Base-by-base conservation (phyloP, 805 yeast genomes). In the Candida wancherniae region DNA sequence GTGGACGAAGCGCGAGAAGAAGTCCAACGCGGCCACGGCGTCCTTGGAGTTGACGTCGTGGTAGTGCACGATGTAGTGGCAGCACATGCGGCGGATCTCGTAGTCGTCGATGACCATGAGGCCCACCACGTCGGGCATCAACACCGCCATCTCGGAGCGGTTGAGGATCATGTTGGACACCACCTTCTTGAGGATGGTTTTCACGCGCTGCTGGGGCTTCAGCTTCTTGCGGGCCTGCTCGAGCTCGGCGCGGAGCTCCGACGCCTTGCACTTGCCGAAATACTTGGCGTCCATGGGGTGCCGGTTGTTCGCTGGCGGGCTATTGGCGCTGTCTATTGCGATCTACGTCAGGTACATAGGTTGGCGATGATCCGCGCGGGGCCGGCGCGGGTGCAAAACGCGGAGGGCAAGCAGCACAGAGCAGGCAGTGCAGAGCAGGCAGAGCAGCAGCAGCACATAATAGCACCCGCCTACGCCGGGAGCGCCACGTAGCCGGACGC, bases 111-210 rank as follows among this genome's bases (percentile, higher is more conserved):
- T 54, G 26, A 65, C 63, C 48, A 82, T 61, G n/a, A 79, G 57
- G 20, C 54, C 50, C 5, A 75, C 37, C 5, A 85, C 70, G 30
- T 84, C 94, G 1, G 79, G 77, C 48, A 80, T 73, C 33, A 90
- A 52, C 12, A 60, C 53, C 8, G 76, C 66, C 74, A 87, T 75
- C 50, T 90, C 96, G 34, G 71, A 71, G 53, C 84, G 85, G 29
- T 87, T 86, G 57, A 86, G 68, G 5, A 94, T 80, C 56, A 86
- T 71, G 55, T 87, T 88, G 24, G 95, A 90, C 6, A 88, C 67
- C 16, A 86, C 71, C 48, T 82, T 83, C 53, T 79, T 80, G 48
- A 90, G 46, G 5, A 63, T 58, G 18, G 52, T 36, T 39, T 56
- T 60, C 39, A 66, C 48, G 20, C 64, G 52, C 16, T 45, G 44